Percentiles rank a stretch among this genome's conserved stretches.
Evolutionary conservation across 129 eudicot species (phyloP).

Genomic region (Ambrosia trifida): DNA sequence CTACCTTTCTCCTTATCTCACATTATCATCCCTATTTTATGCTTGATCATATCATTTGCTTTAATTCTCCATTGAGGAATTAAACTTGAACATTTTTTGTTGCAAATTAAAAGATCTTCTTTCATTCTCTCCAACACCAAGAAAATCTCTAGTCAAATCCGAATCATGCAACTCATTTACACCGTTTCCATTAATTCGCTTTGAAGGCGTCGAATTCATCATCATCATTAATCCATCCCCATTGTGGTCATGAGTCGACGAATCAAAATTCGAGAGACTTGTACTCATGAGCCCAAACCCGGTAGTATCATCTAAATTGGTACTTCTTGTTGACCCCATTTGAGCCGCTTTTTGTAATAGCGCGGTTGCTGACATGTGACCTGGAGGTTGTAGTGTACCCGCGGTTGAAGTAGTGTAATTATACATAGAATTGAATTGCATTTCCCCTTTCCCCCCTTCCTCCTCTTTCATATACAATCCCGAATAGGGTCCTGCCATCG

Average conservation of each 20-base stretch:
- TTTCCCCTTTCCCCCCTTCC: conserved; percentile 42
- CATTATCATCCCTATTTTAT: conserved; percentile 15
- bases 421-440: conserved; percentile 47
- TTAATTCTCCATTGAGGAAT: conserved; percentile 41
- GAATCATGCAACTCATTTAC: conserved; percentile 32
- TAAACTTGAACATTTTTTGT: conserved; percentile 54
- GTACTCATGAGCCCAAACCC: conserved; percentile 63
- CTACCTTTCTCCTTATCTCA: neutral
- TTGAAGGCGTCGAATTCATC: conserved; percentile 26
- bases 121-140: conserved; percentile 69
- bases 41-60: conserved; percentile 12
- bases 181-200: conserved; percentile 18
- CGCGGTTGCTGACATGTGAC: conserved; percentile 88
- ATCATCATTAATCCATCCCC: conserved; percentile 45
- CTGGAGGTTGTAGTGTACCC: conserved; percentile 9
- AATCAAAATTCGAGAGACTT: conserved; percentile 26
- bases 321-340: conserved; percentile 85
- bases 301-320: conserved; percentile 26
- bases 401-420: conserved; percentile 32
- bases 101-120: conserved; percentile 43
- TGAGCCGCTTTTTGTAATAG: conserved; percentile 80
- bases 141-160: conserved; percentile 73
- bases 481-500: conserved; percentile 11
- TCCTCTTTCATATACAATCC: conserved; percentile 52
- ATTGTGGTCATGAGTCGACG: conserved; percentile 18